Evolutionary conservation across 2,329 filamentous ascomycete genomes (phyloP), one percentile per base, ranked within the genome.

Genomic region (Trichoderma sp.): DNA sequence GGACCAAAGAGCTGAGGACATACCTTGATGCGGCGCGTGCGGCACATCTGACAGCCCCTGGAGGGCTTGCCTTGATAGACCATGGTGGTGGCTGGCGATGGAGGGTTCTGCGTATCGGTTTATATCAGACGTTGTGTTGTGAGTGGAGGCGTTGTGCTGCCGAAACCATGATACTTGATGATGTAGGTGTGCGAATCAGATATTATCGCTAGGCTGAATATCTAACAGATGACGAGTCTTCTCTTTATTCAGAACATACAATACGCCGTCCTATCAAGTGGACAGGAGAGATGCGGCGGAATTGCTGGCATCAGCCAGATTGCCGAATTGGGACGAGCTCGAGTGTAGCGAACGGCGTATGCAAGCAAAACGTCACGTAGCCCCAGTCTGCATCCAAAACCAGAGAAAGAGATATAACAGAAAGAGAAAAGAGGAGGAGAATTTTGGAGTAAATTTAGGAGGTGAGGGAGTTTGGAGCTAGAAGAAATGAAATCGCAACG

Each of bases 1-100:
- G 56, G 40, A 29, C 14, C 10, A 24, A 19, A 4, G 43, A 40
- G 68, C 31, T 16, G 37, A 70, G 66, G 35, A 21, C 83, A 72
- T 83, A 91, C 91, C 86, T 92, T 92, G 76, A 93, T 92, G 74
- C 90, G 85, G 72, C 91, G 85, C 43, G 86, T 90, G 77, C 90
- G 87, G 77, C 91, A 93, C 87, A 90, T 92, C 81, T 91, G 90
- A 75, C 91, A 93, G 74, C 90, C 91, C 80, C 84, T 81, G 0
- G 88, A 90, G 75, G 89, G 87, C 79, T 89, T 89, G 53, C 88
- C 88, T 71, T 86, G 88, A 74, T 89, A 90, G 14, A 89, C 88
- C 88, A 90, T 90, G 72, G 70, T 80, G 40, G 40, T 43, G 78
- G 16, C 69, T 55, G 16, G 21, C 33, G 6, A 60, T 29, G 6